phyloP scores from a whole-genome alignment of 2,329 filamentous ascomycete genomes.

The Corinectria fuckeliana region DNA sequence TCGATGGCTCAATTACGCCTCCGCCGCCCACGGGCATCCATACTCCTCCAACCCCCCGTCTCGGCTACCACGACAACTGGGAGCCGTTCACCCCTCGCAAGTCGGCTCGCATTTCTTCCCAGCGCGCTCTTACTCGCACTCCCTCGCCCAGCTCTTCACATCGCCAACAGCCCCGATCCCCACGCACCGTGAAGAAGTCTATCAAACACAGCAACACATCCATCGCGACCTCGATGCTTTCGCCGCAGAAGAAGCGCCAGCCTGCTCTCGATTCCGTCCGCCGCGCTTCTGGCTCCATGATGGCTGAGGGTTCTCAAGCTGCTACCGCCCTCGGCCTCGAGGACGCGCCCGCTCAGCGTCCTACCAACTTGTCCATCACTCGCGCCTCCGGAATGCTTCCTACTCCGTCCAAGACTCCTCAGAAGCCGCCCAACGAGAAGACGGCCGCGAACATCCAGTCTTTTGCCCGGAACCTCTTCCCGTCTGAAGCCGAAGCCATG shows the following conservation, averaged over 20 bases:
- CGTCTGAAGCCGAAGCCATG: slow-evolving; percentile 63
- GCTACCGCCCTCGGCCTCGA: slow-evolving; percentile 50
- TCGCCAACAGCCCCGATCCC: slow-evolving; percentile 42
- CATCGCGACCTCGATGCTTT: slow-evolving; percentile 52
- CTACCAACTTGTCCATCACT: slow-evolving; percentile 38
- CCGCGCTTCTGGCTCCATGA: slow-evolving; percentile 54
- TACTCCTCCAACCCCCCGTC: slow-evolving; percentile 73
- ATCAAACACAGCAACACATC: slow-evolving; percentile 37
- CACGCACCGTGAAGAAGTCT: slow-evolving; percentile 43
- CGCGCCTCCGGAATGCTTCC: slow-evolving; percentile 66
- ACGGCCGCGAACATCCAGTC: slow-evolving; percentile 58
- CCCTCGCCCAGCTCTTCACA: slow-evolving; percentile 57
- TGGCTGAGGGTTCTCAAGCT: slow-evolving; percentile 51
- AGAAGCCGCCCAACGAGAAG: slow-evolving; percentile 64
- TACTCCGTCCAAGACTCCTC: slow-evolving; percentile 80
- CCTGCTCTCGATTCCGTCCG: slow-evolving; percentile 55
- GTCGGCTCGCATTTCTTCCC: slow-evolving; percentile 68
- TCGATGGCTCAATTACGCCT: slow-evolving; percentile 58
- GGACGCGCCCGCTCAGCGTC: slow-evolving; percentile 37
- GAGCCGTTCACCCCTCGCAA: slow-evolving; percentile 77
- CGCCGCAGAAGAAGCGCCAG: slow-evolving; percentile 59
- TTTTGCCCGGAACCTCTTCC: slow-evolving; percentile 68
- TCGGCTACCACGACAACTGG: slow-evolving; percentile 72
- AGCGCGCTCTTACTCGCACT: slow-evolving; percentile 57
- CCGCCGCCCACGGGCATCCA: slow-evolving; percentile 64